phyloP scores from a whole-genome alignment of 2,329 filamentous ascomycete species.

The Pseudogymnoascus sp. region DNA sequence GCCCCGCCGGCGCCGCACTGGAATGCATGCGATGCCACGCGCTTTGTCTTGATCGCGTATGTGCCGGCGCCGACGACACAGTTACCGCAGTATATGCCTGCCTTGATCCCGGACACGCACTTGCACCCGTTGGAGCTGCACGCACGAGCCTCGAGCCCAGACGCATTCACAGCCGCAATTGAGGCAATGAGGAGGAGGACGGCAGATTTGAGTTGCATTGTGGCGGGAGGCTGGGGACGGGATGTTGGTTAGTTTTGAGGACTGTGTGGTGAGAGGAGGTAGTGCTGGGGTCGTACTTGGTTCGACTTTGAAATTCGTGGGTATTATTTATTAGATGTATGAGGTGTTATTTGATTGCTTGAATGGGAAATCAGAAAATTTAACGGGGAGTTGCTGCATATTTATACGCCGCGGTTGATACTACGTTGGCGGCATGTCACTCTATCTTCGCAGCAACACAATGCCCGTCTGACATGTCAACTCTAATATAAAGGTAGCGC shows the following conservation, averaged over 20 bases:
- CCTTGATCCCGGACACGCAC: constrained; percentile 16
- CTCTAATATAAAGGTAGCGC: neutral
- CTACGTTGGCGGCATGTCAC: neutral
- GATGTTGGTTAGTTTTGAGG: neutral
- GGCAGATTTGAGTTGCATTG: neutral
- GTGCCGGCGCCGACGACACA: constrained; percentile 19
- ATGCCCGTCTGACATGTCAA: constrained; percentile 1
- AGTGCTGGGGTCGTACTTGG: neutral
- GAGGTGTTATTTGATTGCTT: neutral
- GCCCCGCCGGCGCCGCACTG: constrained; percentile 18
- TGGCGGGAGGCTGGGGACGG: neutral
- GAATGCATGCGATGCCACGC: constrained; percentile 16
- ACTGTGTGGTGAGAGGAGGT: neutral
- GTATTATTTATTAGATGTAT: neutral
- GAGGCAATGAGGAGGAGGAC: neutral
- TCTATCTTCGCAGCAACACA: neutral
- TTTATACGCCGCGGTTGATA: neutral
- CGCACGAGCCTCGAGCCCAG: constrained; percentile 10
- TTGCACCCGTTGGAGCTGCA: constrained; percentile 18
- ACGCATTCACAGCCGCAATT: neutral
- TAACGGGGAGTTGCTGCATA: neutral
- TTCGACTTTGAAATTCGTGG: neutral
- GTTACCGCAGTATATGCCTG: constrained; percentile 20
- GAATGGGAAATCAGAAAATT: neutral
- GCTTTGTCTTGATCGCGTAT: constrained; percentile 19